A percentile compares a stretch with the other conserved stretches of the same genome.
Conservation (phyloP, 2,329 filamentous ascomycete genomes). For the Claviceps quebecensis region DNA sequence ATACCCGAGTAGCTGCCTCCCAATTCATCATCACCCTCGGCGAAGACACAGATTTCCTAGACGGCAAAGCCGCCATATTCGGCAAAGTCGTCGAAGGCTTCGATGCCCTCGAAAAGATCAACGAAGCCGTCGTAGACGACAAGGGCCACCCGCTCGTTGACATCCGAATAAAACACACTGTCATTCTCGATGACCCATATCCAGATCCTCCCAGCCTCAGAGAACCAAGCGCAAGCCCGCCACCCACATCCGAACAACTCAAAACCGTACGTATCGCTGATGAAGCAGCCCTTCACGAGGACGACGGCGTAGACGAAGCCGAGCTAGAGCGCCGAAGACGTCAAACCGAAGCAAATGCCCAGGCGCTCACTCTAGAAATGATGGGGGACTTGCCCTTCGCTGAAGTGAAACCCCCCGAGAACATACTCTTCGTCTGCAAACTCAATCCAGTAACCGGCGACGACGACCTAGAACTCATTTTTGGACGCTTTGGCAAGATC, state of each 20-base stretch:
- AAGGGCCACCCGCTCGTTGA: constrained; percentile 81
- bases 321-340: constrained; percentile 65
- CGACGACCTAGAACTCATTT: constrained; percentile 88
- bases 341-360: constrained; percentile 82
- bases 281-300: constrained; percentile 66
- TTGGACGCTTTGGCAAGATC: constrained; percentile 91
- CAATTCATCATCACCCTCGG: constrained; percentile 91
- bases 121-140: constrained; percentile 74
- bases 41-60: constrained; percentile 76
- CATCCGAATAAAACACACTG: constrained; percentile 85
- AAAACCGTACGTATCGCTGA: constrained; percentile 85
- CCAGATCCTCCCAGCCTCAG: constrained; percentile 64
- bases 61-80: constrained; percentile 90
- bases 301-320: constrained; percentile 60
- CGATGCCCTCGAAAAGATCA: constrained; percentile 86
- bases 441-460: constrained; percentile 93
- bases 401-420: constrained; percentile 93
- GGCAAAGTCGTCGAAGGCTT: constrained; percentile 94
- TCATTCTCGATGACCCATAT: constrained; percentile 84
- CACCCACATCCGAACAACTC: constrained; percentile 71
- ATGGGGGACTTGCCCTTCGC: constrained; percentile 95
- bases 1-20: constrained; percentile 69
- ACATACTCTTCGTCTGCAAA: constrained; percentile 96
- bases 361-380: constrained; percentile 92
- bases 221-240: constrained; percentile 66